These are phyloP conservation scores for Eragrostis curvula DNA, from an alignment of 176 grass and related monocot genomes.

Conservation along the genomic window DNA sequence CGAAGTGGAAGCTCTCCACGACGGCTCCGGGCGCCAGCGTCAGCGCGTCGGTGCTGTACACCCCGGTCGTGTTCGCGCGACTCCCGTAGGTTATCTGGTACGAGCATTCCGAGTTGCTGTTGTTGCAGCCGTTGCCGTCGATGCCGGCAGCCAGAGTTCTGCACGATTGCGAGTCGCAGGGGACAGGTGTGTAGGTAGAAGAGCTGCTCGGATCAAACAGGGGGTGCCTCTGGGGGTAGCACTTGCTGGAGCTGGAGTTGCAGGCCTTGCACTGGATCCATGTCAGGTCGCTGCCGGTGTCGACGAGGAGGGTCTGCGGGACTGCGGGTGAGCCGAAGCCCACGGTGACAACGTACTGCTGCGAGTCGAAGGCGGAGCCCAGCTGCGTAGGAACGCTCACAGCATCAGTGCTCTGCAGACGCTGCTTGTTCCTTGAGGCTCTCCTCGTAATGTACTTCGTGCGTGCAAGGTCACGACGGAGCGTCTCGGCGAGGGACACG, in stretches of 20 bases:
- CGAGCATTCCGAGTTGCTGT: not conserved
- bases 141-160: not conserved
- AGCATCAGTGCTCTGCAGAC: too few species aligned
- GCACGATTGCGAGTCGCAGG: not conserved
- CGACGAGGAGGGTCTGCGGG: not conserved
- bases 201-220: not conserved
- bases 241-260: not conserved
- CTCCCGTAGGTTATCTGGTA: not conserved
- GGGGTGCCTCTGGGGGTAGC: not conserved
- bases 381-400: not conserved
- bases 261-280: slow-evolving; percentile 65
- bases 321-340: not conserved
- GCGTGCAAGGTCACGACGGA: not conserved
- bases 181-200: not conserved
- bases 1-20: not conserved
- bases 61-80: not conserved
- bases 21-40: not conserved
- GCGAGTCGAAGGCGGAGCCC: not conserved
- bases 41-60: not conserved
- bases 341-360: not conserved
- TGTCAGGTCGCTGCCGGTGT: slow-evolving; percentile 54
- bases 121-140: not conserved
- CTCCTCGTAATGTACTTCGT: not conserved
- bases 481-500: too few species aligned
- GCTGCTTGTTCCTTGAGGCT: not conserved